Evolutionary conservation across 2,329 filamentous ascomycete species (phyloP).

Genomic region (Ceratocystis destructans): DNA sequence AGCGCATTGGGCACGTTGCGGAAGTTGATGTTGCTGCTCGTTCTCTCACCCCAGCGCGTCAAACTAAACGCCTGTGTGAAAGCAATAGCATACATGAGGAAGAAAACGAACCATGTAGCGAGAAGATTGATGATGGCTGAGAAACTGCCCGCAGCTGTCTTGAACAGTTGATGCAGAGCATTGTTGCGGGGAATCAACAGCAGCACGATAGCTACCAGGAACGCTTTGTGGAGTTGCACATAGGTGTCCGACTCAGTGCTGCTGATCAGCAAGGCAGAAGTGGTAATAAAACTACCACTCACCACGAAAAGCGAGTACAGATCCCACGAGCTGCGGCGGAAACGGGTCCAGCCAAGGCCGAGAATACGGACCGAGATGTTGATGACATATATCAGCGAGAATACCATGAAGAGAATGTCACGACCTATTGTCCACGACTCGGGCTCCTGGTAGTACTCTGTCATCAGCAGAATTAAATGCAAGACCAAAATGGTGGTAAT

Average conservation of each 20-base stretch:
- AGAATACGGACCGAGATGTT: slow-evolving; percentile 76
- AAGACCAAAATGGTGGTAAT: slow-evolving; percentile 69
- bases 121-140: slow-evolving; percentile 81
- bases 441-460: slow-evolving; percentile 73
- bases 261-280: slow-evolving; percentile 61
- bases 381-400: slow-evolving; percentile 67
- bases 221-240: slow-evolving; percentile 79
- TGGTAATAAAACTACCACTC: slow-evolving; percentile 61
- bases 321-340: slow-evolving; percentile 90
- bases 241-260: slow-evolving; percentile 48
- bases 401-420: slow-evolving; percentile 63
- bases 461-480: slow-evolving; percentile 68
- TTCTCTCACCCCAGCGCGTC: slow-evolving; percentile 66
- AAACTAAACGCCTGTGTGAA: slow-evolving; percentile 92
- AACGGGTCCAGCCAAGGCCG: slow-evolving; percentile 83
- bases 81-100: slow-evolving; percentile 91
- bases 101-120: slow-evolving; percentile 94
- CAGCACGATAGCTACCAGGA: slow-evolving; percentile 77
- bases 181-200: slow-evolving; percentile 93
- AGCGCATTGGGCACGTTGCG: slow-evolving; percentile 86
- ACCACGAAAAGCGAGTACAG: slow-evolving; percentile 73
- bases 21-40: slow-evolving; percentile 75
- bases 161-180: slow-evolving; percentile 94
- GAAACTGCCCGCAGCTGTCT: slow-evolving; percentile 89
- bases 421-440: slow-evolving; percentile 55